phyloP scores from a whole-genome alignment of 345 rosid species.

The Eucalyptus urophylla region DNA sequence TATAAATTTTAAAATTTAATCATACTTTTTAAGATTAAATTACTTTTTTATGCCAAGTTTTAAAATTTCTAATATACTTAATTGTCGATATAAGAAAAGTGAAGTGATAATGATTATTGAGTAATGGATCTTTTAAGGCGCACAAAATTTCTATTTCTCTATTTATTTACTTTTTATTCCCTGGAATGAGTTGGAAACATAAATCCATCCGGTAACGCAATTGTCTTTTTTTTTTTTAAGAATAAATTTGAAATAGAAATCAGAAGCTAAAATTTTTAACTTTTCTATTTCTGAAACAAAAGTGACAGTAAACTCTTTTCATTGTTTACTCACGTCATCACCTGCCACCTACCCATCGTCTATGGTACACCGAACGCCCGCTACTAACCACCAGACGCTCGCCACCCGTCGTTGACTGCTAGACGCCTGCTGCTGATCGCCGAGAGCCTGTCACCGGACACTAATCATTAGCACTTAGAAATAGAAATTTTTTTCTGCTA shows the following conservation, averaged over 20 bases:
- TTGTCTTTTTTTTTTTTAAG: no score
- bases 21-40: no score
- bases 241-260: fast-evolving
- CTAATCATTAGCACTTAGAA: fast-evolving
- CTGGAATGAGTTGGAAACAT: fast-evolving
- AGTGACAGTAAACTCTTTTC: no score
- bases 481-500: no score
- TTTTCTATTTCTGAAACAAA: fast-evolving
- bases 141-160: fast-evolving
- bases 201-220: fast-evolving
- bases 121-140: neutral
- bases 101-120: neutral
- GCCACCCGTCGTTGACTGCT: fast-evolving
- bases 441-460: fast-evolving
- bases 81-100: fast-evolving
- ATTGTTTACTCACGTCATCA: fast-evolving
- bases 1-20: no score
- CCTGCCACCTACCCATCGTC: fast-evolving
- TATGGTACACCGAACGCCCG: fast-evolving
- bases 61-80: no score
- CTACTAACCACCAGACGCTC: fast-evolving
- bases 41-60: no score
- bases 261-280: fast-evolving
- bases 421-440: fast-evolving
- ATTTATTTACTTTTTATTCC: no score